Conservation (phyloP, 2,329 filamentous ascomycete species). For the Talaromyces funiculosus region DNA sequence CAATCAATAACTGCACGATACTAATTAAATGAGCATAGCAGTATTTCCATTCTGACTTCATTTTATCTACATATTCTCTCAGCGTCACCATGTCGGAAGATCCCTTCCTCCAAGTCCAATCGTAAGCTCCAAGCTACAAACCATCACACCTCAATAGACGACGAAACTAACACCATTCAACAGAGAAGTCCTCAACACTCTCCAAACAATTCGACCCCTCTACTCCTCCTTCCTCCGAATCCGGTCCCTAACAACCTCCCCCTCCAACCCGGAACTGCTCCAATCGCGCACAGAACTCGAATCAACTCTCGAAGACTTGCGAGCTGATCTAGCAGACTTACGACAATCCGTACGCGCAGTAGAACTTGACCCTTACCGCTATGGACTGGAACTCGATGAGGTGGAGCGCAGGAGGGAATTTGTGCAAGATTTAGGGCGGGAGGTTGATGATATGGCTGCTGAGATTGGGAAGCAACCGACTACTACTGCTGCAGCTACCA, state of each 20-base stretch:
- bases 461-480: slow-evolving; percentile 58
- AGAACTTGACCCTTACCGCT: slow-evolving; percentile 80
- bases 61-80: neutral
- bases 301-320: slow-evolving; percentile 67
- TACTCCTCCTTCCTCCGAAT: slow-evolving; percentile 96
- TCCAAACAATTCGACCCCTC: slow-evolving; percentile 73
- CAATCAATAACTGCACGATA: neutral
- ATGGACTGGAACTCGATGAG: slow-evolving; percentile 77
- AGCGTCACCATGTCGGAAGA: slow-evolving; percentile 24
- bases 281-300: slow-evolving; percentile 69
- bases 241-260: slow-evolving; percentile 69
- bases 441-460: slow-evolving; percentile 82
- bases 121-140: slow-evolving; percentile 26
- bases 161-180: neutral
- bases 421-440: slow-evolving; percentile 80
- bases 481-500: neutral
- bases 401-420: slow-evolving; percentile 72
- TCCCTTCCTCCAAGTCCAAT: slow-evolving; percentile 46
- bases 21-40: neutral
- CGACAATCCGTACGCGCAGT: slow-evolving; percentile 79
- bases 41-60: too few species aligned
- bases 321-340: slow-evolving; percentile 82
- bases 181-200: slow-evolving; percentile 82
- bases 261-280: slow-evolving; percentile 63
- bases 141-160: neutral